Evolutionary conservation across 495 filamentous ascomycete genomes (phyloP), one percentile per base, ranked within the genome.

Genomic region (Hypoxylon lienhwacheense): DNA sequence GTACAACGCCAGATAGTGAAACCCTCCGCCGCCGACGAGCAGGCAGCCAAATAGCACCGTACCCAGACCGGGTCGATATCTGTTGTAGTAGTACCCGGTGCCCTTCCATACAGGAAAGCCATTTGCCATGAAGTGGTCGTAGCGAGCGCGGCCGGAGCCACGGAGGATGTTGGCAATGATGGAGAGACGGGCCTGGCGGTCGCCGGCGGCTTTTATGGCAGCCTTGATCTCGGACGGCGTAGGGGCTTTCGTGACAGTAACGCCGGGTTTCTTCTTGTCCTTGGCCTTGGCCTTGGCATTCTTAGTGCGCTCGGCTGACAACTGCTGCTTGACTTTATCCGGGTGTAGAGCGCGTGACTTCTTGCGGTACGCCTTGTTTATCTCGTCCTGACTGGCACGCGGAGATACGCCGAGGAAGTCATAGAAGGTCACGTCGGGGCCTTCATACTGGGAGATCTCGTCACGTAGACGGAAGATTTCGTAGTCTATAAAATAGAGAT

Each of bases 21-120:
- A 86, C 14, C 73, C 85, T 42, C 95, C 93, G 25, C 91, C 91
- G 31, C 85, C 84, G 26, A 93, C 79, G 45, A 96, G 63, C 67
- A 96, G 90, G n/a, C 95, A 73, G 28, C 92, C 90, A 7, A 84
- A 42, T 42, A 97, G 69, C 36, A 97, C 93, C 7, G 85, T 85
- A 14, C 88, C 90, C 7, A 97, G 74, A 7, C 93, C 93, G 0
- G 93, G 93, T 20, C 93, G 82, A 78, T 90, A 96, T 5, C 93
- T 86, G 46, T 78, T 85, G 73, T 97, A 99, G 78, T 97, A 97
- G 77, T 97, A 99, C 44, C 91, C 95, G 12, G 93, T 97, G 25
- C 95, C 93, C 69, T 88, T 89, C 93, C 95, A 98, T 39, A 81
- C 84, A 7, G 93, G 93, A 72, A 99, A 99, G 15, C 93, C 93